Percentiles rank a stretch among this genome's conserved stretches.
These are phyloP conservation scores for Recurvomyces mirabilis DNA, from an alignment of 495 filamentous ascomycete genomes.

Conservation along the genomic window DNA sequence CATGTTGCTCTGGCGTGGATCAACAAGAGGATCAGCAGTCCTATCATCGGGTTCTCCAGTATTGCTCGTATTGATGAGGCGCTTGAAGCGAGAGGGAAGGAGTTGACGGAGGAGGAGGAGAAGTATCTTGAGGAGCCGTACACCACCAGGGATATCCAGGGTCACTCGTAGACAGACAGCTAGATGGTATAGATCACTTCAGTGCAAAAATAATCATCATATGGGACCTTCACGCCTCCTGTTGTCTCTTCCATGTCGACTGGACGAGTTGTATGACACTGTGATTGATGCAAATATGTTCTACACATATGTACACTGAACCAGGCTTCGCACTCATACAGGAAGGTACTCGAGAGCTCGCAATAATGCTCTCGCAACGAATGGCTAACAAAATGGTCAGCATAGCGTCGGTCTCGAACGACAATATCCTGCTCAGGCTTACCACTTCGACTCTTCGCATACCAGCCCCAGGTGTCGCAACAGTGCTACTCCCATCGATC, in stretches of 20 bases:
- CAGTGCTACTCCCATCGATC: constrained; percentile 9
- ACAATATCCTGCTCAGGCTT: constrained; percentile 4
- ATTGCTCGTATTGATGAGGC: constrained; percentile 26
- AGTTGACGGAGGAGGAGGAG: constrained; percentile 24
- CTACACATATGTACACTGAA: too few species aligned
- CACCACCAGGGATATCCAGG: constrained; percentile 16
- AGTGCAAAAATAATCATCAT: too few species aligned
- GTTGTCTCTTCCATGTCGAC: too few species aligned
- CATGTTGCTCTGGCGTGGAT: constrained; percentile 29
- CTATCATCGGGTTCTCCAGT: constrained; percentile 31
- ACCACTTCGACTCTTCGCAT: constrained; percentile 7
- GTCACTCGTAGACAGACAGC: constrained; percentile 18
- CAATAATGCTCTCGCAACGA: constrained; percentile 12
- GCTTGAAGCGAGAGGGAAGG: constrained; percentile 18
- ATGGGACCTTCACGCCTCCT: too few species aligned
- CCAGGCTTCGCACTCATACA: too few species aligned
- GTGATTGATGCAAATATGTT: too few species aligned
- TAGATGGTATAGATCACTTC: too few species aligned
- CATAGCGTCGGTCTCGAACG: neutral
- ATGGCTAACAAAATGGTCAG: constrained; percentile 6
- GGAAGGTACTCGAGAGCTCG: constrained; percentile 12
- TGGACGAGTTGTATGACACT: too few species aligned
- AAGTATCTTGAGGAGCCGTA: constrained; percentile 30
- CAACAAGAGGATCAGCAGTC: constrained; percentile 26
- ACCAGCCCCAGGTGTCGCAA: constrained; percentile 15